Evolutionary conservation across 75 land plant genomes (phyloP), one percentile per base, ranked within the genome.

Genomic region (Gnetum montanum): DNA sequence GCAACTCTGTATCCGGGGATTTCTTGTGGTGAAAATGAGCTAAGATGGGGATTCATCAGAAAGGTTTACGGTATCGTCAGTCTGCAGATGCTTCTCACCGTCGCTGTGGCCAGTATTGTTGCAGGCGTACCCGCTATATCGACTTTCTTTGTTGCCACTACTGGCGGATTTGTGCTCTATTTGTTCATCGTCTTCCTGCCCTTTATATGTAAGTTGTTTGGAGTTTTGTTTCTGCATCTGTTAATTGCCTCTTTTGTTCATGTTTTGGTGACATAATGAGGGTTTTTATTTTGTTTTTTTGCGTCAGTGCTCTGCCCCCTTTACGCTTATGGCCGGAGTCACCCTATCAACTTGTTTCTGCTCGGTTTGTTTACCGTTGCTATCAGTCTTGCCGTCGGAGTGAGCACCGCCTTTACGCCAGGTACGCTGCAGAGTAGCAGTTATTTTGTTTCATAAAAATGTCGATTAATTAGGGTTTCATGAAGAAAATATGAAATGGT

Each of bases 261-360:
- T n/a, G n/a, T 4, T 46, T 46, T 46, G 1, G 11, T 5, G 8
- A 6, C 4, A 3, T 47, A 8, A 3, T 44, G 2, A 4, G 49
- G 23, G 8, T 8, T 1, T 47, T 47, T 11, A 11, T 0, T 19
- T 46, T 46, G 6, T 46, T 54, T 1, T 41, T 22, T 24, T 50
- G 52, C 43, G 57, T 75, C 81, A 84, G 84, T 70, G 31, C 43
- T 89, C 43, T 81, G 80, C 37, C 85, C 83, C 18, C 71, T 89
- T 46, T 76, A 61, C 59, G 70, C 56, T 30, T 86, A 78, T 56
- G 69, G 72, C 43, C 87, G 80, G 73, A 68, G 50, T 31, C 91
- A 90, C 62, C 96, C 96, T 0, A 44, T 86, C 31, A 90, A 90
- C 54, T 75, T 70, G n/a, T 43, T 90, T 23, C 66, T 86, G 28